Evolutionary conservation across 2,329 filamentous ascomycete species (phyloP).

Genomic region (Clonostachys rosea): DNA sequence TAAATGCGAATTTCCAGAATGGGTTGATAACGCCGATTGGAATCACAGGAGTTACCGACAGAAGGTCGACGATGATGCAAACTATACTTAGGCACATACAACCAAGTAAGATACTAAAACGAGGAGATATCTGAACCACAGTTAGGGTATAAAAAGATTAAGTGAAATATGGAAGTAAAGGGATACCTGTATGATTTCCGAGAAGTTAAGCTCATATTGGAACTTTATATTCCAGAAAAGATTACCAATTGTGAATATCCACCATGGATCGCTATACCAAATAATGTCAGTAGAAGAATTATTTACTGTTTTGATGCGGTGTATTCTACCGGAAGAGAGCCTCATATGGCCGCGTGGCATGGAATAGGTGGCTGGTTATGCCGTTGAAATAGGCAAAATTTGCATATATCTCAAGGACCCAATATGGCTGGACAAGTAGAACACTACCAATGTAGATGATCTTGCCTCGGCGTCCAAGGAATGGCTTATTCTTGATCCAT

Average conservation of each 20-base stretch:
- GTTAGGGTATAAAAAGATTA: too few relatives aligned
- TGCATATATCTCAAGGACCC: constrained; percentile 60
- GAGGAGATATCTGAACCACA: constrained; percentile 54
- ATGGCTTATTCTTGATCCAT: constrained; percentile 63
- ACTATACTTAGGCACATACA: constrained; percentile 56
- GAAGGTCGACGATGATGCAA: constrained; percentile 58
- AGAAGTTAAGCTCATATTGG: constrained; percentile 53
- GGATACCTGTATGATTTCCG: constrained; percentile 58
- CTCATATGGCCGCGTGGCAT: constrained; percentile 52
- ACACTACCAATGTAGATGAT: constrained; percentile 54
- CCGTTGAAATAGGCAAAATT: constrained; percentile 62
- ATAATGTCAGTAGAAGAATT: not conserved
- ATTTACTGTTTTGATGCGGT: not conserved
- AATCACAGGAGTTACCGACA: constrained; percentile 50
- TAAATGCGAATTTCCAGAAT: constrained; percentile 1
- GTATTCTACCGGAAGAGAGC: constrained; percentile 45
- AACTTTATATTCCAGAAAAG: constrained; percentile 60
- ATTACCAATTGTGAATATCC: constrained; percentile 56
- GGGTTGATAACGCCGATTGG: constrained; percentile 15
- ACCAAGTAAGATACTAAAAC: constrained; percentile 57
- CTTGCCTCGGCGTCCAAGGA: constrained; percentile 43
- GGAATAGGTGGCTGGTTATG: constrained; percentile 45
- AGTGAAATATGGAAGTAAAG: too few relatives aligned
- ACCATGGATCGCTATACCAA: constrained; percentile 54
- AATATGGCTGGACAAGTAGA: constrained; percentile 56